Evolutionary conservation across 805 yeast genomes (phyloP).

Genomic region (Starmerella apis): DNA sequence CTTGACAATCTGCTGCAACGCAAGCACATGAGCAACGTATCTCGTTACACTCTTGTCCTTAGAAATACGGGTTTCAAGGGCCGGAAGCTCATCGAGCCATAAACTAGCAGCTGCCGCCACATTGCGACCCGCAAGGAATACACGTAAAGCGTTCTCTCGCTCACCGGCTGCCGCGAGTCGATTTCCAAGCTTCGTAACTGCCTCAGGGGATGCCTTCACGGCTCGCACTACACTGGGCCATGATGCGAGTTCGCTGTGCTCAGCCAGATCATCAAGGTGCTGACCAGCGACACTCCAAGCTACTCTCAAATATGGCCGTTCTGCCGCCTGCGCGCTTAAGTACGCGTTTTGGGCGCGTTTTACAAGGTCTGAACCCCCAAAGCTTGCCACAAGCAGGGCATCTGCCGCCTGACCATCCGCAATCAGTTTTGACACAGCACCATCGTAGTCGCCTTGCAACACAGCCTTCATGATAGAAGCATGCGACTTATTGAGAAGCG

Average conservation of each 20-base stretch:
- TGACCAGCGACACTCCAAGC: conserved; percentile 53
- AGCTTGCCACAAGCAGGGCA: conserved; percentile 68
- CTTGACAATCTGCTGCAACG: conserved; percentile 72
- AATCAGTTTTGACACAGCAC: conserved; percentile 61
- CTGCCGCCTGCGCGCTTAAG: conserved; percentile 46
- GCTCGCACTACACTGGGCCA: conserved; percentile 80
- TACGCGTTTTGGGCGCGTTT: conserved; percentile 62
- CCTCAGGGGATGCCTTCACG: conserved; percentile 25
- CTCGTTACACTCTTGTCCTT: conserved; percentile 41
- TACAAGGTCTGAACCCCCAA: conserved; percentile 44
- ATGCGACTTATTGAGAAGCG: conserved; percentile 24
- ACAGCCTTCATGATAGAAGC: conserved; percentile 40
- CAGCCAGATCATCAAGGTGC: conserved; percentile 56
- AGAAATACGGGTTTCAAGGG: conserved; percentile 36
- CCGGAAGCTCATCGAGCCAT: conserved; percentile 70
- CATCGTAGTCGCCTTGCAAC: conserved; percentile 49
- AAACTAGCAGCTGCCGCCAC: conserved; percentile 66
- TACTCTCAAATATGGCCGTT: conserved; percentile 57
- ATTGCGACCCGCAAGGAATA: conserved; percentile 72
- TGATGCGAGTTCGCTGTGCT: conserved; percentile 60
- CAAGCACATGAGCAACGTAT: conserved; percentile 73
- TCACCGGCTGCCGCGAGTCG: conserved; percentile 45
- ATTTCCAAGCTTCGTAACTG: conserved; percentile 49
- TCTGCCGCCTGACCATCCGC: conserved; percentile 56
- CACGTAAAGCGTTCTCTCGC: conserved; percentile 64